Percentiles rank a stretch among this genome's conserved stretches.
Evolutionary conservation across 345 rosid species (phyloP).

Genomic region (Viola odorata): DNA sequence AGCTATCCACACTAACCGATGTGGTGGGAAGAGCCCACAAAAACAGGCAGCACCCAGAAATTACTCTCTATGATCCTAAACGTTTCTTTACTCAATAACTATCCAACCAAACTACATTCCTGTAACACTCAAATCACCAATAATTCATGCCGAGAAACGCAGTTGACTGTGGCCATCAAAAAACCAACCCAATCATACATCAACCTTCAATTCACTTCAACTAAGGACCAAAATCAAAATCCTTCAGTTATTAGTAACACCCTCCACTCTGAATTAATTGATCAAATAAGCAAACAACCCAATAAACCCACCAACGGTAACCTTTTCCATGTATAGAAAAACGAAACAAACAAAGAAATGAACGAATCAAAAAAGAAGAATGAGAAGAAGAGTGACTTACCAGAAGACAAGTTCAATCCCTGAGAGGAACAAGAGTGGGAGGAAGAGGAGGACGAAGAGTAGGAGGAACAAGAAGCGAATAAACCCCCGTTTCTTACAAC

Average conservation of each 20-base stretch:
- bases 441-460: conserved; percentile 29
- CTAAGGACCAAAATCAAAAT: background rate
- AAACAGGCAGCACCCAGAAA: too few species aligned
- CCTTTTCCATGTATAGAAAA: too few species aligned
- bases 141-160: too few species aligned
- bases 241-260: background rate
- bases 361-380: background rate
- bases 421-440: conserved; percentile 41
- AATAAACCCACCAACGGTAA: background rate
- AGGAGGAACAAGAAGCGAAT: conserved; percentile 14
- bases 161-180: background rate
- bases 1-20: too few species aligned
- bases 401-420: conserved; percentile 32
- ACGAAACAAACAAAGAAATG: background rate
- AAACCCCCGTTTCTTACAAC: conserved; percentile 19
- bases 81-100: too few species aligned
- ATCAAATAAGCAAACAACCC: background rate
- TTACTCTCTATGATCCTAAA: too few species aligned
- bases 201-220: background rate
- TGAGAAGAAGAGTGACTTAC: background rate
- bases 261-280: background rate
- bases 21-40: too few species aligned
- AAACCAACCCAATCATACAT: background rate
- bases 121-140: too few species aligned
- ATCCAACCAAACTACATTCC: too few species aligned